A percentile compares a stretch with the other conserved stretches of the same genome.
These are phyloP conservation scores for Suillus luteus DNA, from an alignment of 768 basidiomycete species.

Conservation along the genomic window DNA sequence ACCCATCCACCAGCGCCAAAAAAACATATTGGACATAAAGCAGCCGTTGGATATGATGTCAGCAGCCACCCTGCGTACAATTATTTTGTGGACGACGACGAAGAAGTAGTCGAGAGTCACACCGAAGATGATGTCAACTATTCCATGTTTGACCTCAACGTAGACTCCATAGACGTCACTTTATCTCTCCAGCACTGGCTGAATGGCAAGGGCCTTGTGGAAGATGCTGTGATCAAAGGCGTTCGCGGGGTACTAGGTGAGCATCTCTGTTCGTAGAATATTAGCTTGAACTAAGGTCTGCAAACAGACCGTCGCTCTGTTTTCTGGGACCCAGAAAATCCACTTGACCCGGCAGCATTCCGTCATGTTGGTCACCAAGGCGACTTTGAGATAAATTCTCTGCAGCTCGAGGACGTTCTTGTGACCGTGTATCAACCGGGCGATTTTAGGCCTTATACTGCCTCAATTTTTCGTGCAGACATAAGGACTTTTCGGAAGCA, in stretches of 20 bases:
- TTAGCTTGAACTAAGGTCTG: not conserved
- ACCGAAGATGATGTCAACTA: slow-evolving; percentile 67
- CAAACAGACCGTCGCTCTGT: slow-evolving; percentile 81
- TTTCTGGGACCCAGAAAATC: slow-evolving; percentile 81
- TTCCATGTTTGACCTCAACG: slow-evolving; percentile 89
- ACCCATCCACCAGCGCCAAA: slow-evolving; percentile 20
- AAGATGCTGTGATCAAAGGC: slow-evolving; percentile 90
- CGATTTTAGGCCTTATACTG: slow-evolving; percentile 87
- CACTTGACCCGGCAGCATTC: slow-evolving; percentile 78
- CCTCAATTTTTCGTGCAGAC: slow-evolving; percentile 92
- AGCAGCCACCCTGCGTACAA: slow-evolving; percentile 76
- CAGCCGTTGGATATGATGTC: slow-evolving; percentile 74
- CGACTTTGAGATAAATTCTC: slow-evolving; percentile 89
- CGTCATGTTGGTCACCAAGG: slow-evolving; percentile 73
- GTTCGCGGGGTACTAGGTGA: slow-evolving; percentile 90
- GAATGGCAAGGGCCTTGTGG: slow-evolving; percentile 91
- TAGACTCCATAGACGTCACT: slow-evolving; percentile 95
- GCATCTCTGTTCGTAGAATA: slow-evolving; percentile 22
- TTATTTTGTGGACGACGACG: slow-evolving; percentile 62
- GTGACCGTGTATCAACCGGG: slow-evolving; percentile 94
- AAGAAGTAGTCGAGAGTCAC: slow-evolving; percentile 31
- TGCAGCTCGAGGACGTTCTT: slow-evolving; percentile 91
- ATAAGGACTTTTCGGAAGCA: slow-evolving; percentile 82
- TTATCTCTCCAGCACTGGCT: slow-evolving; percentile 91
- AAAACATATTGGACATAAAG: slow-evolving; percentile 45